A percentile compares a stretch with the other conserved stretches of the same genome.
phyloP scores from a whole-genome alignment of 2,329 filamentous ascomycete species.

The Clonostachys solani region DNA sequence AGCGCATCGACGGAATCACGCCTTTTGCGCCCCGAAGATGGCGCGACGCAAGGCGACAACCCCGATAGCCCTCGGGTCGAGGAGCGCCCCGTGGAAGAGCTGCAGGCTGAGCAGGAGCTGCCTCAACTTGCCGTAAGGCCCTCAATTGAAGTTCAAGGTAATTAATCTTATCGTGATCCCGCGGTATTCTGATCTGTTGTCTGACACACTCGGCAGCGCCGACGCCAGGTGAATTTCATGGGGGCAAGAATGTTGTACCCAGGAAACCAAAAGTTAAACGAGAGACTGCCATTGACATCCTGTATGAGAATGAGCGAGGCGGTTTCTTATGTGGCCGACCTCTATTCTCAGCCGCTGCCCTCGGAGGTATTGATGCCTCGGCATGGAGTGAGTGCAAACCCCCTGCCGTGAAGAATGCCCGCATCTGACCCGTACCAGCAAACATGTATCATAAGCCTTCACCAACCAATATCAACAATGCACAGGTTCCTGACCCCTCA shows the following conservation, averaged over 20 bases:
- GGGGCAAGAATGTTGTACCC: conserved; percentile 25
- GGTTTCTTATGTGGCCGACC: conserved; percentile 84
- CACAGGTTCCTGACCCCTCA: conserved; percentile 88
- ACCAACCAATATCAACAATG: conserved; percentile 70
- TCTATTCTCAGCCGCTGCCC: conserved; percentile 81
- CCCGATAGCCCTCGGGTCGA: neutral
- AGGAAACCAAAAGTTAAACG: conserved; percentile 25
- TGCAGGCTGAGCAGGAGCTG: conserved; percentile 3
- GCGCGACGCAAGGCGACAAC: conserved; percentile 2
- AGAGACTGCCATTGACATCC: conserved; percentile 70
- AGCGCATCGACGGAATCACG: conserved; percentile 15
- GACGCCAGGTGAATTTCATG: conserved; percentile 15
- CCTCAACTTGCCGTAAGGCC: conserved; percentile 15
- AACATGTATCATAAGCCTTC: conserved; percentile 60
- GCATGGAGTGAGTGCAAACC: conserved; percentile 59
- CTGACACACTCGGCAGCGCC: conserved; percentile 13
- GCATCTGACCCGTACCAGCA: conserved; percentile 26
- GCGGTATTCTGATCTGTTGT: neutral
- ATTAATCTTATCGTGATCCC: neutral
- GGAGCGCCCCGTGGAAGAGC: neutral
- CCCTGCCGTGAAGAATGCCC: neutral
- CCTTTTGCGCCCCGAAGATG: conserved; percentile 11
- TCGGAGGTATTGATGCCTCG: conserved; percentile 80
- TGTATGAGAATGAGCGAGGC: conserved; percentile 95
- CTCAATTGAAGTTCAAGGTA: conserved; percentile 26